These are phyloP conservation scores for Suhomyces canberraensis DNA, from an alignment of 805 yeast genomes.

Conservation along the genomic window DNA sequence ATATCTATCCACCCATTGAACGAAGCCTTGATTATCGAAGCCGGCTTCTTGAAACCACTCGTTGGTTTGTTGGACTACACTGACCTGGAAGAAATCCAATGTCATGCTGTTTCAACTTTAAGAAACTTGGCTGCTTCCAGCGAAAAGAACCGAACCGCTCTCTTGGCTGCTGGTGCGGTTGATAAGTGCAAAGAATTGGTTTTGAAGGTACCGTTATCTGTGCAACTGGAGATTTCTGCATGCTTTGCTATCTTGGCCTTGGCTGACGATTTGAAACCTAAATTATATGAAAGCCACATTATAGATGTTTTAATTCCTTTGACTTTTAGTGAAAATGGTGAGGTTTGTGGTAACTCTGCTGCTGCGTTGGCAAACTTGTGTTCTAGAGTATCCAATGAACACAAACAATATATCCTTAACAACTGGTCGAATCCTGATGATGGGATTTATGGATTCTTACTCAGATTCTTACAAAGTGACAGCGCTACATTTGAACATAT, in stretches of 20 bases:
- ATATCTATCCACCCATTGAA: slow-evolving; percentile 95
- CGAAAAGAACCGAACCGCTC: slow-evolving; percentile 86
- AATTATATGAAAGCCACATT: slow-evolving; percentile 77
- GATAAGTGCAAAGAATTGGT: slow-evolving; percentile 88
- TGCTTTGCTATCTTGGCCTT: slow-evolving; percentile 95
- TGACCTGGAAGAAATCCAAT: slow-evolving; percentile 93
- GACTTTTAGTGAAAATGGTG: slow-evolving; percentile 82
- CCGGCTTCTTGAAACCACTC: slow-evolving; percentile 91
- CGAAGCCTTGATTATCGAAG: slow-evolving; percentile 93
- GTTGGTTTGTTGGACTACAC: slow-evolving; percentile 79
- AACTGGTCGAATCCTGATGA: slow-evolving; percentile 79
- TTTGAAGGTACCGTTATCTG: slow-evolving; percentile 79
- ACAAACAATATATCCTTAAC: slow-evolving; percentile 66
- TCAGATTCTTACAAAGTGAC: slow-evolving; percentile 73
- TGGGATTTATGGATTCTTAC: slow-evolving; percentile 82
- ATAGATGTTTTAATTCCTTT: slow-evolving; percentile 88
- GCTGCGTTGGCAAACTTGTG: slow-evolving; percentile 96
- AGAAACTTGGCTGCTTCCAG: slow-evolving; percentile 95
- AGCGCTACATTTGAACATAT: slow-evolving; percentile 97
- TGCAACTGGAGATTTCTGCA: slow-evolving; percentile 94
- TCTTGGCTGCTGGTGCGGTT: slow-evolving; percentile 93
- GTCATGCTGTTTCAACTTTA: slow-evolving; percentile 95
- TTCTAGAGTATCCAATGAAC: slow-evolving; percentile 77
- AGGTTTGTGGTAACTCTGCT: slow-evolving; percentile 97
- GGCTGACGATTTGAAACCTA: slow-evolving; percentile 89